Base-by-base conservation (phyloP, 768 basidiomycete species). In the Russula emetica region DNA sequence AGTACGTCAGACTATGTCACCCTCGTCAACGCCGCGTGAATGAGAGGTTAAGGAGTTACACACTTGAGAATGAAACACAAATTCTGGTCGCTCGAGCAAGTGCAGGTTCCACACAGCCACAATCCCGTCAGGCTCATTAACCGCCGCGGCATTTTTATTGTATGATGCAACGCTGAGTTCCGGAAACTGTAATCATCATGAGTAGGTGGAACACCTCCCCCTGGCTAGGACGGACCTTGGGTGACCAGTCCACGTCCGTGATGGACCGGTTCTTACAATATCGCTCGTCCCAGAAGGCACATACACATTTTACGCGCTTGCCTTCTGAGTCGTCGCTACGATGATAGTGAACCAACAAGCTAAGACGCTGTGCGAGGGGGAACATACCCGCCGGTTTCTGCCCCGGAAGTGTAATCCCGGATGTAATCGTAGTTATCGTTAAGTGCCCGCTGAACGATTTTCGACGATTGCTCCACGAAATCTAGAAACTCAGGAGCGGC, bases 91-190 rank as follows among this genome's bases (percentile, higher is more conserved):
- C 72, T 98, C 97, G 2, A 94, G 80, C 5, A 98, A 77, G 73
- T 98, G 97, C 40, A 97, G 77, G 74, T 98, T 98, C 97, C 97
- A 99, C 5, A 99, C 89, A 2, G 92, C 92, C 28, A 96, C 97
- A 58, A 98, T 88, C 10, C 97, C 97, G 68, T 98, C 95, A 0
- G 97, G 96, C 72, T 98, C 97, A 69, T 97, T 95, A 52, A 94
- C 74, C 0, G 94, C 91, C 5, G 89, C 86, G 7, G 93, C 87
- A 69, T 98, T 98, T 79, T 97, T 98, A 79, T 98, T 99, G 72
- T 99, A 99, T 4, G 97, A 90, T 0, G 97, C 94, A 22, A 92
- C 92, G 63, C 88, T 91, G 28, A 99, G 83, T 75, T 99, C 97
- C 8, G 94, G 96, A 71, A 92, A 98, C 96, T 98, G 38, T 13